Evolutionary conservation across 2,329 filamentous ascomycete genomes (phyloP).

Genomic region (Apiospora malaysiana): DNA sequence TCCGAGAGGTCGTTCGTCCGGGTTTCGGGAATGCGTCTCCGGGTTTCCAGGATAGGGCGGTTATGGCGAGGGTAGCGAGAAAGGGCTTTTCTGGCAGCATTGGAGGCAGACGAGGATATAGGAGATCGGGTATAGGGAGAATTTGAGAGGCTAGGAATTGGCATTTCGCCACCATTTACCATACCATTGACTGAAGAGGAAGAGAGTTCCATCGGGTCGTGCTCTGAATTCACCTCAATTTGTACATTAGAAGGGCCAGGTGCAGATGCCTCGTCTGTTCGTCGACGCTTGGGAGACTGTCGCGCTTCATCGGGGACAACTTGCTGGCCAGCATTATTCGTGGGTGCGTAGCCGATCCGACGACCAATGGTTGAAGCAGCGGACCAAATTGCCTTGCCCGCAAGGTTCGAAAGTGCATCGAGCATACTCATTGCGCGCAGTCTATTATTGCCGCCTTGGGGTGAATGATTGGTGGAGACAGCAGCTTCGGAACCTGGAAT

Average conservation of each 20-base stretch:
- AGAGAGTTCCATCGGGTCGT: neutral
- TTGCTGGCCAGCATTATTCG: constrained; percentile 13
- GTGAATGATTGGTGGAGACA: neutral
- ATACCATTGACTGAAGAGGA: constrained; percentile 17
- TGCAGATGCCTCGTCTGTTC: constrained; percentile 6
- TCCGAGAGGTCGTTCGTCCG: neutral
- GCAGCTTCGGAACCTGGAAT: neutral
- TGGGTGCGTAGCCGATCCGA: neutral
- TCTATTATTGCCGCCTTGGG: neutral
- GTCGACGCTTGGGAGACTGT: constrained; percentile 20
- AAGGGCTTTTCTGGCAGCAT: constrained; percentile 2
- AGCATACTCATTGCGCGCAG: neutral
- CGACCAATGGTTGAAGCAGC: constrained; percentile 5
- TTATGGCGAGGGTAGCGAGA: neutral
- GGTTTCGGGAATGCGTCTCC: neutral
- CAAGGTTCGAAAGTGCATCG: neutral
- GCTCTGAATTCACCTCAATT: neutral
- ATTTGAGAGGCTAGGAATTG: too few relatives aligned
- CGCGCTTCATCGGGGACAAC: constrained; percentile 3
- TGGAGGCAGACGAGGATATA: neutral
- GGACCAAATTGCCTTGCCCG: constrained; percentile 10
- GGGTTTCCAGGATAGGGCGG: neutral
- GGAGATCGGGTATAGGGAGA: neutral
- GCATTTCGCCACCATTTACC: neutral
- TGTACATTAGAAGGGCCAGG: neutral